A percentile compares a stretch with the other conserved stretches of the same genome.
These are phyloP conservation scores for Salix exigua DNA, from an alignment of 345 rosid species.

Conservation along the genomic window DNA sequence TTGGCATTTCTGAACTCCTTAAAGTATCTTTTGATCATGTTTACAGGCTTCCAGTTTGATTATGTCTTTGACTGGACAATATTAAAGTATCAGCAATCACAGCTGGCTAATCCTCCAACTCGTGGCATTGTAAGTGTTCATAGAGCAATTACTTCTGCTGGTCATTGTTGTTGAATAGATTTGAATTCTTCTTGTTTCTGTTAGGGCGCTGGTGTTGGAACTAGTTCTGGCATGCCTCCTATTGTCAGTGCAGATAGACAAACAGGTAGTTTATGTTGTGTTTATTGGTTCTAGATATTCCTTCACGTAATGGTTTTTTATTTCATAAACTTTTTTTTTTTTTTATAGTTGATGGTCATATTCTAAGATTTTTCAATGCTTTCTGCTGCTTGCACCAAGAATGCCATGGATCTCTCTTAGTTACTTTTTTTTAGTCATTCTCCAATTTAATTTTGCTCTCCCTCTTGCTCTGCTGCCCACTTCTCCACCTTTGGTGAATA, in stretches of 20 bases:
- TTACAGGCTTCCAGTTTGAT: constrained; percentile 83
- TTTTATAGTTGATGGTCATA: not conserved
- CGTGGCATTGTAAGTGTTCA: constrained; percentile 50
- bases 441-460: not conserved
- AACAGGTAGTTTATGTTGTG: constrained; percentile 34
- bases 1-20: constrained; percentile 1
- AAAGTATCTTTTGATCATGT: not conserved
- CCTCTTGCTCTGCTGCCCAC: not conserved
- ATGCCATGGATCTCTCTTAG: too few species aligned
- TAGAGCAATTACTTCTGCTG: constrained; percentile 8
- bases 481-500: not conserved
- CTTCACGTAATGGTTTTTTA: not conserved
- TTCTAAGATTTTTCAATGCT: not conserved
- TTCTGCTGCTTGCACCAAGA: not conserved
- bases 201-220: constrained; percentile 75
- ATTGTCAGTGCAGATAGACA: constrained; percentile 59
- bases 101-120: constrained; percentile 64
- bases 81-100: constrained; percentile 87
- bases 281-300: not conserved
- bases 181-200: constrained; percentile 4
- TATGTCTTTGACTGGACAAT: constrained; percentile 96
- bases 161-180: not conserved
- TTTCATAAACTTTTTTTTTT: too few species aligned
- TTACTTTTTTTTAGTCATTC: not conserved
- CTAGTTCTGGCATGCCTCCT: constrained; percentile 62